phyloP scores from a whole-genome alignment of 495 filamentous ascomycete genomes.

The Polyplosphaeria fusca region DNA sequence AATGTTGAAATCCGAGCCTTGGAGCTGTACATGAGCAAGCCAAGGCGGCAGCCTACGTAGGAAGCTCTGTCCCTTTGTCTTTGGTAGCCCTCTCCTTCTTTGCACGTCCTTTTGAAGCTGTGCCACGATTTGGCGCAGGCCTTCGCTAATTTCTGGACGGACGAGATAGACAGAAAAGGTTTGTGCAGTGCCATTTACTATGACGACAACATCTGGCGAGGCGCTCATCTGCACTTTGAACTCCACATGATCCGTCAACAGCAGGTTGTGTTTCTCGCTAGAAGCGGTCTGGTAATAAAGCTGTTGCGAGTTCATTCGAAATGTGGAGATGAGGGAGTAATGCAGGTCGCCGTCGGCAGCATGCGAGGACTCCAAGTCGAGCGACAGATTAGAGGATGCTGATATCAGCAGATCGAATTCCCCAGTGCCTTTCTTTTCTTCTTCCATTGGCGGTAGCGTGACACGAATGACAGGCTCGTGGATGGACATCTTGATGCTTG shows the following conservation, averaged over 20 bases:
- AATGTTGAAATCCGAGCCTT: slow-evolving; percentile 82
- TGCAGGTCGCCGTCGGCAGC: slow-evolving; percentile 78
- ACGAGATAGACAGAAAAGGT: slow-evolving; percentile 88
- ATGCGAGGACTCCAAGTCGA: slow-evolving; percentile 93
- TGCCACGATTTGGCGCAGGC: slow-evolving; percentile 82
- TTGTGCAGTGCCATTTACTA: slow-evolving; percentile 74
- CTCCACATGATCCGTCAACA: slow-evolving; percentile 82
- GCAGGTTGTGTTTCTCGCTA: slow-evolving; percentile 75
- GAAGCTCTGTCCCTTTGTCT: slow-evolving; percentile 55
- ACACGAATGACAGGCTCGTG: slow-evolving; percentile 94
- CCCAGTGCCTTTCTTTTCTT: slow-evolving; percentile 50
- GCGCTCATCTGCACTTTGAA: slow-evolving; percentile 80
- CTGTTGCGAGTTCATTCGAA: slow-evolving; percentile 81
- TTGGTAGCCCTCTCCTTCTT: slow-evolving; percentile 43
- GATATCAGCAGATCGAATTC: slow-evolving; percentile 95
- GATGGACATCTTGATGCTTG: slow-evolving; percentile 89
- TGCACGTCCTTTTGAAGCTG: slow-evolving; percentile 68
- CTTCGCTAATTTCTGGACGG: slow-evolving; percentile 83
- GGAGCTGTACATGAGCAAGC: slow-evolving; percentile 78
- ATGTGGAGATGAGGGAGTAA: slow-evolving; percentile 77
- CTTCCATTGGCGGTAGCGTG: slow-evolving; percentile 70
- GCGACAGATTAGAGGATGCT: slow-evolving; percentile 83
- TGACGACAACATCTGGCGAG: slow-evolving; percentile 77
- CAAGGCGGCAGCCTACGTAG: slow-evolving; percentile 76
- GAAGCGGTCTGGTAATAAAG: slow-evolving; percentile 92